phyloP scores from a whole-genome alignment of 768 basidiomycete genomes.

The Hypholoma sublateritium region DNA sequence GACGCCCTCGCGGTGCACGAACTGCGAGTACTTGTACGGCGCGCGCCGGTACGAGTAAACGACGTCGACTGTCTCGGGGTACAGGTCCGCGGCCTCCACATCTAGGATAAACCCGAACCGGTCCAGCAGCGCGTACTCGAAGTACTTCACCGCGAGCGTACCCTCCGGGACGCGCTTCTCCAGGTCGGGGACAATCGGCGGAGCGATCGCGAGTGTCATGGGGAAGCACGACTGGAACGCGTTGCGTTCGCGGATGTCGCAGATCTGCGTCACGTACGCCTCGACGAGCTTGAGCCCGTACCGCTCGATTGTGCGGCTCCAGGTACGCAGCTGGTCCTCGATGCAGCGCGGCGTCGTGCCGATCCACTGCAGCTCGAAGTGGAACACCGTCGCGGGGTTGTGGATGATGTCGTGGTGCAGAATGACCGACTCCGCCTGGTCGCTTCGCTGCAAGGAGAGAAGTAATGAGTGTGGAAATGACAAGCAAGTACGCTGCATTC shows the following conservation, averaged over 20 bases:
- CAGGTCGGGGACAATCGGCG: slow-evolving; percentile 69
- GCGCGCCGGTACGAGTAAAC: slow-evolving; percentile 87
- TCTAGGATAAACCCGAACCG: slow-evolving; percentile 83
- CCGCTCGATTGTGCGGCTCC: slow-evolving; percentile 80
- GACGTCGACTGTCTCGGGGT: slow-evolving; percentile 81
- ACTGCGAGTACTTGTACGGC: slow-evolving; percentile 82
- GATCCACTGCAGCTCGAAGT: slow-evolving; percentile 97
- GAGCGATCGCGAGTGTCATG: slow-evolving; percentile 71
- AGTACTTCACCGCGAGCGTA: slow-evolving; percentile 66
- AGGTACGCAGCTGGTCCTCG: slow-evolving; percentile 81
- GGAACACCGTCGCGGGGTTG: slow-evolving; percentile 92
- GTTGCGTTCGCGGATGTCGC: slow-evolving; percentile 80
- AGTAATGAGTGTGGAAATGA: neutral
- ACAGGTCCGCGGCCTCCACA: slow-evolving; percentile 74
- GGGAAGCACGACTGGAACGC: slow-evolving; percentile 92
- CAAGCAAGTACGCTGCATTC: neutral
- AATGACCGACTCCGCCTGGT: slow-evolving; percentile 85
- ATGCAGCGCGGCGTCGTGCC: slow-evolving; percentile 90
- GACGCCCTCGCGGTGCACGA: slow-evolving; percentile 86
- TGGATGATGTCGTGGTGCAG: slow-evolving; percentile 95
- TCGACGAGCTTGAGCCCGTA: slow-evolving; percentile 93
- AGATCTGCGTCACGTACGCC: slow-evolving; percentile 89
- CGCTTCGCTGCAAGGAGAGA: slow-evolving; percentile 56
- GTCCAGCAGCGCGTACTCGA: slow-evolving; percentile 76
- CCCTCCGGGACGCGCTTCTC: slow-evolving; percentile 69